These are phyloP conservation scores for Marasmius fiardii DNA, from an alignment of 1,284 basidiomycete species.

Conservation along the genomic window DNA sequence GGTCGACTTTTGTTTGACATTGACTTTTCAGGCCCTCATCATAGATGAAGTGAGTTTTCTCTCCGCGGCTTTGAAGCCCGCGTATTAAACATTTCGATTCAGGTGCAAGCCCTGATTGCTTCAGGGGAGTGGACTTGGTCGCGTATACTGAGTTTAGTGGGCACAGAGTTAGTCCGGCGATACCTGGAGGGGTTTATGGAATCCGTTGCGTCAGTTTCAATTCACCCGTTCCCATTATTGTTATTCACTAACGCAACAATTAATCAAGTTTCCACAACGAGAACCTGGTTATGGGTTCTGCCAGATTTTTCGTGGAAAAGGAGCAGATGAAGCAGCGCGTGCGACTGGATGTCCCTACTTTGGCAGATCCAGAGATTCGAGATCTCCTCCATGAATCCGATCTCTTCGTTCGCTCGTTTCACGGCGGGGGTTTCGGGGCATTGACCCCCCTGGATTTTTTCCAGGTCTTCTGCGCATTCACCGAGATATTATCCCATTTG, in stretches of 20 bases:
- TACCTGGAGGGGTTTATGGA: conserved; percentile 65
- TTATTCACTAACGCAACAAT: conserved; percentile 16
- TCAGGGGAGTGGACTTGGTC: conserved; percentile 66
- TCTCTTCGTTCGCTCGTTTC: conserved; percentile 72
- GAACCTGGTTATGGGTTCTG: conserved; percentile 62
- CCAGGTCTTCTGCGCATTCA: conserved; percentile 64
- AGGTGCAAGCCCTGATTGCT: conserved; percentile 66
- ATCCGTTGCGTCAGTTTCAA: conserved; percentile 59
- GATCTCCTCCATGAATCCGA: conserved; percentile 83
- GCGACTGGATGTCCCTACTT: conserved; percentile 72
- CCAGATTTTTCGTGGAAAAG: conserved; percentile 69
- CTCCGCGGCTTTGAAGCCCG: neutral
- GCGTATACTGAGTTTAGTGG: conserved; percentile 50
- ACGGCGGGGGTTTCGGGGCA: conserved; percentile 65
- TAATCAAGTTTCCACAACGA: conserved; percentile 61
- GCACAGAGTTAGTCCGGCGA: conserved; percentile 61
- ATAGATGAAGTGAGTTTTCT: conserved; percentile 62
- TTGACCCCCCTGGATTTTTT: conserved; percentile 75
- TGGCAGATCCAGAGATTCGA: conserved; percentile 65
- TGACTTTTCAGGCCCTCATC: conserved; percentile 53
- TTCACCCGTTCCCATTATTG: conserved; percentile 5
- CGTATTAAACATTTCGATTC: conserved; percentile 7
- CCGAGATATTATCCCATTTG: conserved; percentile 68
- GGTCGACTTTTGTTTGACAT: conserved; percentile 10
- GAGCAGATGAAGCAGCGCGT: conserved; percentile 74